phyloP scores from a whole-genome alignment of 495 filamentous ascomycete species.

The Amniculicola lignicola region DNA sequence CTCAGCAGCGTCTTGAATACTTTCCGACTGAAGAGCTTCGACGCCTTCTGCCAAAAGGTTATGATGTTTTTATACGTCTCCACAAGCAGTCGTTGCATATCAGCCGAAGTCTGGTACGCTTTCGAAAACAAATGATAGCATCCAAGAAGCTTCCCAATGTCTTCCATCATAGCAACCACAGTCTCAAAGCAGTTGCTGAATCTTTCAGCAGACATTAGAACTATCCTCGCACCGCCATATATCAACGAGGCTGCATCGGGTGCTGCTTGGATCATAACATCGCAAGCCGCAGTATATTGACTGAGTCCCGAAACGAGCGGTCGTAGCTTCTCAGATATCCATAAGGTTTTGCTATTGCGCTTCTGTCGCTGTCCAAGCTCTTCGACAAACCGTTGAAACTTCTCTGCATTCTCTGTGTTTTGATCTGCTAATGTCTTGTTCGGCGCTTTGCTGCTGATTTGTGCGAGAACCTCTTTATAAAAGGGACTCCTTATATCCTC shows the following conservation, averaged over 20 bases:
- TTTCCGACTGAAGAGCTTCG: constrained; percentile 16
- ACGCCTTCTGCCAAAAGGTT: constrained; percentile 20
- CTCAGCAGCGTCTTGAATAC: constrained; percentile 6
- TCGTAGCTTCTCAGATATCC: constrained; percentile 10
- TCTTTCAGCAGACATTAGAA: constrained; percentile 7
- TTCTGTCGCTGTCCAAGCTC: constrained; percentile 13
- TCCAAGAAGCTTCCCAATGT: constrained; percentile 13
- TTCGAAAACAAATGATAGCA: constrained; percentile 14
- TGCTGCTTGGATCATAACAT: constrained; percentile 20
- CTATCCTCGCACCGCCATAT: constrained; percentile 16
- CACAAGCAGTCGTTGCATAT: constrained; percentile 19
- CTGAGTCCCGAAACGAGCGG: constrained; percentile 6
- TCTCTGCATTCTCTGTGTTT: not conserved
- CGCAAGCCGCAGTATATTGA: constrained; percentile 7
- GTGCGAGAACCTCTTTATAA: constrained; percentile 18
- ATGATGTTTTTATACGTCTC: constrained; percentile 24
- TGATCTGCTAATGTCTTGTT: not conserved
- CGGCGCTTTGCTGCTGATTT: not conserved
- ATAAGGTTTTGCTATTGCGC: constrained; percentile 7
- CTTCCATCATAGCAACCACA: constrained; percentile 21
- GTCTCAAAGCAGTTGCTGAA: constrained; percentile 22
- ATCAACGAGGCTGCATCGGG: constrained; percentile 10
- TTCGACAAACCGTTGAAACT: constrained; percentile 6
- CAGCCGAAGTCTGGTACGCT: constrained; percentile 12
- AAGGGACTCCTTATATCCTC: constrained; percentile 15